Conservation (phyloP, 1,284 basidiomycete genomes). For the Amylostereum areolatum region DNA sequence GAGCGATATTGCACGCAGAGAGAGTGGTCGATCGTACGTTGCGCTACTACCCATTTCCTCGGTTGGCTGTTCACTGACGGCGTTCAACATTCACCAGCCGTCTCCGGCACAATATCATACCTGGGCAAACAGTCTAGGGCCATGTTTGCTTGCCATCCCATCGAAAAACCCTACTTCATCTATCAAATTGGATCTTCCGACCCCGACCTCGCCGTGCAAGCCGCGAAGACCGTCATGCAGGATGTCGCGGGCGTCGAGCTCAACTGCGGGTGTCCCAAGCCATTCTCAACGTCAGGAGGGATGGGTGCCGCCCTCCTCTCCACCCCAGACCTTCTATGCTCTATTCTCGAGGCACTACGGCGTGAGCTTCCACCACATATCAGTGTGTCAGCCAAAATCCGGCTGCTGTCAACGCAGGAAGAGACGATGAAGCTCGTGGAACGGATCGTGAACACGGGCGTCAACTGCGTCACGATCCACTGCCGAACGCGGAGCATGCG, state of each 20-base stretch:
- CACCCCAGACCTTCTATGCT: constrained; percentile 86
- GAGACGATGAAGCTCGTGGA: constrained; percentile 86
- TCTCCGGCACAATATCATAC: constrained; percentile 88
- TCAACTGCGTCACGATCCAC: constrained; percentile 90
- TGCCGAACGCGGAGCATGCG: constrained; percentile 95
- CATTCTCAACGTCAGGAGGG: constrained; percentile 91
- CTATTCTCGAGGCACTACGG: constrained; percentile 77
- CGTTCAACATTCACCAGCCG: constrained; percentile 38
- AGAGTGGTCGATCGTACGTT: constrained; percentile 79
- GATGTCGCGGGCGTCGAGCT: constrained; percentile 94
- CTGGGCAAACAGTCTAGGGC: constrained; percentile 76
- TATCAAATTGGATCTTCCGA: constrained; percentile 92
- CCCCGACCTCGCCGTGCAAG: constrained; percentile 87
- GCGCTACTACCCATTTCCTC: constrained; percentile 3
- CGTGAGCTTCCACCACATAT: constrained; percentile 70
- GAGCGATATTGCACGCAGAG: constrained; percentile 85
- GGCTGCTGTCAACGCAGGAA: constrained; percentile 80
- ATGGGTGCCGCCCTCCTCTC: constrained; percentile 96
- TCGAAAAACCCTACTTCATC: constrained; percentile 88
- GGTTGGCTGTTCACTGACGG: neutral
- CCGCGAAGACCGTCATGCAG: constrained; percentile 79
- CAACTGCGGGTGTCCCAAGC: constrained; percentile 94
- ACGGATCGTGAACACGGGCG: constrained; percentile 82
- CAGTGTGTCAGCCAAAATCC: constrained; percentile 89
- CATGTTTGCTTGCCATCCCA: constrained; percentile 90